phyloP scores from a whole-genome alignment of 2,329 filamentous ascomycete genomes.

The Fusarium pilosicola region DNA sequence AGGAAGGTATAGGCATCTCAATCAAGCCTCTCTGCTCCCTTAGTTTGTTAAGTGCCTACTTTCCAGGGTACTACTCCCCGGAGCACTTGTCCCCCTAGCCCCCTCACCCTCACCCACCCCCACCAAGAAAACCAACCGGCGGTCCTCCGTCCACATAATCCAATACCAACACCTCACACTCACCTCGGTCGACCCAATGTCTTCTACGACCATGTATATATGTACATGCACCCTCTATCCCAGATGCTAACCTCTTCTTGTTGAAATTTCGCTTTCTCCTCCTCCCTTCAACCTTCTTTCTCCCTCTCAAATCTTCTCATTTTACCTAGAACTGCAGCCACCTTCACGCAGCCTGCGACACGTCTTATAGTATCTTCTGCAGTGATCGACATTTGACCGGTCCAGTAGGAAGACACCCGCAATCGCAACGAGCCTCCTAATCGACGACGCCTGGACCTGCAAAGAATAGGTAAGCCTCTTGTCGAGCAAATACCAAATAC shows the following conservation, averaged over 20 bases:
- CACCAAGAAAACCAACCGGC: slow-evolving; percentile 23
- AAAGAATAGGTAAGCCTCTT: slow-evolving; percentile 27
- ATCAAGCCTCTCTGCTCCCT: slow-evolving; percentile 7
- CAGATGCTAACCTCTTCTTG: slow-evolving; percentile 11
- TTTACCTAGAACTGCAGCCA: neutral
- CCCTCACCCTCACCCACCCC: slow-evolving; percentile 8
- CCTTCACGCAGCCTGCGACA: neutral
- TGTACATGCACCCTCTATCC: slow-evolving; percentile 25
- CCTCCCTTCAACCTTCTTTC: neutral
- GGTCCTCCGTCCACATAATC: slow-evolving; percentile 26
- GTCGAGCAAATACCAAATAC: slow-evolving; percentile 1
- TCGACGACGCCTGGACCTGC: slow-evolving; percentile 1
- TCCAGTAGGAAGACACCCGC: slow-evolving; percentile 4
- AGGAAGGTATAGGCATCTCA: neutral
- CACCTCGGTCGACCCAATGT: slow-evolving; percentile 4
- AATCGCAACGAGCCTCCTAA: slow-evolving; percentile 23
- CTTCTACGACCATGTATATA: slow-evolving; percentile 22
- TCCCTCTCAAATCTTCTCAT: neutral
- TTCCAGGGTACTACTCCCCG: neutral
- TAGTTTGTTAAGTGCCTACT: neutral
- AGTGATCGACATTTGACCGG: slow-evolving; percentile 30
- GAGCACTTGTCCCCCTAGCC: slow-evolving; percentile 19
- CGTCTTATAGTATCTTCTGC: neutral
- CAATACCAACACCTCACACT: slow-evolving; percentile 6
- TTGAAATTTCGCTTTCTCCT: slow-evolving; percentile 24